Percentiles rank a stretch among this genome's conserved stretches.
phyloP scores from a whole-genome alignment of 306 rosid species.

The Biancaea sappan region DNA sequence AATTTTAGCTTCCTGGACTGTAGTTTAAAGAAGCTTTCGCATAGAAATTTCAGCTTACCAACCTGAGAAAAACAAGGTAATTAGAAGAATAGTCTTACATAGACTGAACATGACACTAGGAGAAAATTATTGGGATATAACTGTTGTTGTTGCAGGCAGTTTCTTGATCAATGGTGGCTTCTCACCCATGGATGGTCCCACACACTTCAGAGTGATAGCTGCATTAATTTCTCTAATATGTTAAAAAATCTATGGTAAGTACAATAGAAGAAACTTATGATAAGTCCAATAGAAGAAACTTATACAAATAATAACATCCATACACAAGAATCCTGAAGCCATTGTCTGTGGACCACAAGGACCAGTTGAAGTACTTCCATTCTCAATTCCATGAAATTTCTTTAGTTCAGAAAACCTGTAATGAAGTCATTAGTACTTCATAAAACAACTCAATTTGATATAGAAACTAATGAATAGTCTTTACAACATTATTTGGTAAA shows the following conservation, averaged over 20 bases:
- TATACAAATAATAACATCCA: conserved; percentile 13
- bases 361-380: conserved; percentile 58
- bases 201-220: conserved; percentile 85
- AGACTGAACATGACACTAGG: conserved; percentile 30
- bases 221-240: conserved; percentile 44
- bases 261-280: conserved; percentile 15
- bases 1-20: conserved; percentile 70
- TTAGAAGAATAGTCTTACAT: conserved; percentile 22
- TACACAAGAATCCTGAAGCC: conserved; percentile 83
- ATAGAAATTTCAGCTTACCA: conserved; percentile 87
- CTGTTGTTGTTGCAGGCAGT: conserved; percentile 86
- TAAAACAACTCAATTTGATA: conserved; percentile 11
- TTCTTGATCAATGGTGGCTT: conserved; percentile 76
- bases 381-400: conserved; percentile 78
- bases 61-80: conserved; percentile 52
- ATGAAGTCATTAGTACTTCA: conserved; percentile 22
- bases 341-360: conserved; percentile 73
- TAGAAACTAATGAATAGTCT: conserved; percentile 14
- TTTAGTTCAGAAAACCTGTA: conserved; percentile 81
- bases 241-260: conserved; percentile 22
- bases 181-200: conserved; percentile 96
- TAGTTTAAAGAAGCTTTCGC: conserved; percentile 91
- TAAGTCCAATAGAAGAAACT: conserved; percentile 7
- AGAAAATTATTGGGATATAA: conserved; percentile 29
- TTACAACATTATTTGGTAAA: conserved; percentile 4